Percentiles rank a stretch among this genome's conserved stretches.
phyloP scores from a whole-genome alignment of 2,329 filamentous ascomycete species.

The Stemphylium beticola region DNA sequence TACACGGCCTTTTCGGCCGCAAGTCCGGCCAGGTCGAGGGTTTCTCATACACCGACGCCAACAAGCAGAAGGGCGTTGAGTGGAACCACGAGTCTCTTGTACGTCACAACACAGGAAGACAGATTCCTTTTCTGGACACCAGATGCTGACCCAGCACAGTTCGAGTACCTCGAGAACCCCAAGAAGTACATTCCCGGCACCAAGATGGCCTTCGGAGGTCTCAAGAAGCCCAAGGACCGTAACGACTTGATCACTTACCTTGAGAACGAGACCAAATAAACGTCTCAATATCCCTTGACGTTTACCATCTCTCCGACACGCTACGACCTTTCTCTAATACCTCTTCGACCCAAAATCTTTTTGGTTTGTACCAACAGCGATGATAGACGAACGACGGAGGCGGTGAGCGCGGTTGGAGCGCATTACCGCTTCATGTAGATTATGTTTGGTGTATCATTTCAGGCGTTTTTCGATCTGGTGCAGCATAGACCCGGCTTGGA shows the following conservation, averaged over 20 bases:
- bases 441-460: constrained; percentile 45
- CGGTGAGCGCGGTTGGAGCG: constrained; percentile 28
- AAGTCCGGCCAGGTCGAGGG: constrained; percentile 90
- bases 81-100: constrained; percentile 89
- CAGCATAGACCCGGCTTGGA: constrained; percentile 44
- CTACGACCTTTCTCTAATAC: constrained; percentile 38
- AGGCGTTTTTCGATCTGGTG: constrained; percentile 42
- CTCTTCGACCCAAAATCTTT: constrained; percentile 29
- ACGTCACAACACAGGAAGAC: constrained; percentile 44
- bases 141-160: constrained; percentile 59
- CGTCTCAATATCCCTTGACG: constrained; percentile 32
- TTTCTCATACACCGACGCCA: constrained; percentile 98
- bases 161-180: constrained; percentile 99
- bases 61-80: constrained; percentile 93
- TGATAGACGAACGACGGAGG: constrained; percentile 51
- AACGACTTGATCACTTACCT: constrained; percentile 96
- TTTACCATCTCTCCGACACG: constrained; percentile 27
- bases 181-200: constrained; percentile 99
- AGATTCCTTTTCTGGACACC: background rate
- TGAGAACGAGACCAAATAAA: constrained; percentile 73
- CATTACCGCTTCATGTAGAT: constrained; percentile 41
- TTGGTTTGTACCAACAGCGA: constrained; percentile 47
- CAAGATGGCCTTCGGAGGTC: constrained; percentile 99
- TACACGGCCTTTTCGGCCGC: constrained; percentile 97
- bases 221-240: constrained; percentile 99